Conservation (phyloP, 2,329 filamentous ascomycete genomes). For the Diaporthe longicolla region DNA sequence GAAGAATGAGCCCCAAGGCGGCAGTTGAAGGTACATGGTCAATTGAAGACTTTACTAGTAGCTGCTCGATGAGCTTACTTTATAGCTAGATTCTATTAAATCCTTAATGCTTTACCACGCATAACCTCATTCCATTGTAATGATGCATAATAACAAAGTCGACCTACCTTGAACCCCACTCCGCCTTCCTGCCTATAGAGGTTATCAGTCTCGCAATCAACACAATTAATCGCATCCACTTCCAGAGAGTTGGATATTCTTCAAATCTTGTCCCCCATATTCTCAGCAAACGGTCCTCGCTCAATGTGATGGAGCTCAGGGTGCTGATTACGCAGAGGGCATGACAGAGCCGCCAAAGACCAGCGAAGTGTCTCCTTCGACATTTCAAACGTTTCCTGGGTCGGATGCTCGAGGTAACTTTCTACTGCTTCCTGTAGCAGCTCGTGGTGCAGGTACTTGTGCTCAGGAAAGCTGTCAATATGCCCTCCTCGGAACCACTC, state of each 20-base stretch:
- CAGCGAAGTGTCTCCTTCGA: background rate
- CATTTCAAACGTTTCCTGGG: background rate
- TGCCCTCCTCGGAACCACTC: background rate
- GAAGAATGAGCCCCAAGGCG: too few species aligned
- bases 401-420: background rate
- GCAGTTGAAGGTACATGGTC: too few species aligned
- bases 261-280: background rate
- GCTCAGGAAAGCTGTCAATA: background rate
- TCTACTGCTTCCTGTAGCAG: background rate
- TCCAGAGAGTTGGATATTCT: background rate
- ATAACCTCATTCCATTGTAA: too few species aligned
- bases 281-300: background rate
- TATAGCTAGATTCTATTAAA: too few species aligned
- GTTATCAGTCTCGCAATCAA: background rate
- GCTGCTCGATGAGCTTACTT: too few species aligned
- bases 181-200: background rate
- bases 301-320: background rate
- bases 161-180: background rate
- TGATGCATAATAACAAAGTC: background rate
- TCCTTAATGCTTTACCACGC: too few species aligned
- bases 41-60: too few species aligned
- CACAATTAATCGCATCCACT: background rate
- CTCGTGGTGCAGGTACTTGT: background rate
- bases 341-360: background rate
- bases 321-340: background rate